Base-by-base conservation (phyloP, 2,329 filamentous ascomycete genomes). In the Colletotrichum sp. region DNA sequence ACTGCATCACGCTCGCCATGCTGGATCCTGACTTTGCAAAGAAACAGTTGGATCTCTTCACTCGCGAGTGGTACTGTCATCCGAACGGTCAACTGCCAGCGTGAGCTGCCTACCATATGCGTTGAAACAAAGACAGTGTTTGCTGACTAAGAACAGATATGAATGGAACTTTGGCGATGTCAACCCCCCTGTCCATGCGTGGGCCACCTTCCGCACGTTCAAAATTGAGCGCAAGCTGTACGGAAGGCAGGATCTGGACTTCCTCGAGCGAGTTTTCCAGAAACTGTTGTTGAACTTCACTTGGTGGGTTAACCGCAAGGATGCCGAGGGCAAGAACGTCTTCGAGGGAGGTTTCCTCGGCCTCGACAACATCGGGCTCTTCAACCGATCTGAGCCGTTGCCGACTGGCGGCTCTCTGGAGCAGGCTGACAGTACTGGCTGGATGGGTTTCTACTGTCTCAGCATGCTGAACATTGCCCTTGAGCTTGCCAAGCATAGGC, bases 131-230 rank as follows among this genome's bases (percentile, higher is more conserved):
- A 36, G n/a, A 39, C 5, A 11, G 52, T 22, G n/a, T 52, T 52
- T 22, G 22, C 79, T 82, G 61, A 84, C 76, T 65, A 19, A 63
- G 19, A 65, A 22, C 55, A 91, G 89, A 34, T 93, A 94, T 81
- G 96, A 98, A 84, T 98, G 96, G 96, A 98, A 98, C 83, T 98
- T 98, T 86, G 94, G 96, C 70, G 97, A 98, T 81, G 96, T 98
- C 78, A 98, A 98, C 80, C 96, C 96, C 30, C 96, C 96, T 0
- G 96, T 98, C 2, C 96, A 98, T 83, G 97, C 96, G 1, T 98
- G 96, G 96, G 93, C 96, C 3, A 95, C 95, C 0, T 98, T 98
- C 89, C 91, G 97, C 73, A 95, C 95, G 0, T 98, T 98, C 92
- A 98, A 98, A 87, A 98, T 98, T 78, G 96, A 98, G 88, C 93